Conservation (phyloP, 192 early-diverging fungal genomes). For the Backusella mclennaniae region DNA sequence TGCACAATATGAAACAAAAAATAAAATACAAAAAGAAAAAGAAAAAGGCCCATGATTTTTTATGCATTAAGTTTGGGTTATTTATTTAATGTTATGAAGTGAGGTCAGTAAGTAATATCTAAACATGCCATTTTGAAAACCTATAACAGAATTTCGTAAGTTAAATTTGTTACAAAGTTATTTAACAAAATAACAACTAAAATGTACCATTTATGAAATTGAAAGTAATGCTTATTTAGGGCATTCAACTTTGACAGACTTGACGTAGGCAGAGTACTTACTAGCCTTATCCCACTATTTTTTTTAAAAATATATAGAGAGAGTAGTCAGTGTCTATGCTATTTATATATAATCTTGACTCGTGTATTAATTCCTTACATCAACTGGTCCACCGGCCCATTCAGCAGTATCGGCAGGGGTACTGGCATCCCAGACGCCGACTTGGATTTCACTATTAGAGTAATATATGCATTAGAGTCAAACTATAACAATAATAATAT, state of each 20-base stretch:
- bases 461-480: slow-evolving; percentile 10
- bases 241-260: slow-evolving; percentile 1
- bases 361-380: slow-evolving; percentile 20
- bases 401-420: slow-evolving; percentile 10
- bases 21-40: background rate
- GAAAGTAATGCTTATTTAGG: background rate
- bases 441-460: slow-evolving; percentile 15
- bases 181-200: background rate
- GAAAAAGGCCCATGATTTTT: background rate
- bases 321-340: background rate
- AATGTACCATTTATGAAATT: background rate
- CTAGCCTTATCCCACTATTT: background rate
- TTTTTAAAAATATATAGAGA: background rate
- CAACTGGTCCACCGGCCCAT: slow-evolving; percentile 26
- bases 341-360: background rate
- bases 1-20: background rate
- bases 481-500: slow-evolving; percentile 22
- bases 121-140: background rate
- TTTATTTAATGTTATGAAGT: background rate
- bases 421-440: slow-evolving; percentile 45
- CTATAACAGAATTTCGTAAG: background rate
- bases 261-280: background rate
- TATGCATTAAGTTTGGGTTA: background rate
- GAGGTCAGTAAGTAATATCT: background rate
- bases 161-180: background rate